phyloP scores from a whole-genome alignment of 768 basidiomycete genomes.

The Lanmaoa rubissima region DNA sequence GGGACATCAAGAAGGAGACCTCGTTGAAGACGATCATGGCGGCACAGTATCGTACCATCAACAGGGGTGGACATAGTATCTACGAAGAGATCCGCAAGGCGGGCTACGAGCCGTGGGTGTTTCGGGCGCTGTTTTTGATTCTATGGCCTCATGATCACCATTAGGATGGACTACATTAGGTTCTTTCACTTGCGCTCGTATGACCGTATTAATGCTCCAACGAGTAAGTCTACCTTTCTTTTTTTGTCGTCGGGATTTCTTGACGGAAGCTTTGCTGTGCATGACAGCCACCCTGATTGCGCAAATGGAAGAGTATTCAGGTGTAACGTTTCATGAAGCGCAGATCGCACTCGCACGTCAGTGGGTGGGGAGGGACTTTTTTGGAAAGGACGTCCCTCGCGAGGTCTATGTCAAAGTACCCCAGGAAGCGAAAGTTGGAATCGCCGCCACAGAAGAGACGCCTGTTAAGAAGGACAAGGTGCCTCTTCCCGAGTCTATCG shows the following conservation, averaged over 20 bases:
- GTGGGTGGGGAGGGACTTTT: constrained; percentile 60
- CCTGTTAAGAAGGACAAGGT: constrained; percentile 58
- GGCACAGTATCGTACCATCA: constrained; percentile 85
- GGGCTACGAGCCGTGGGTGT: constrained; percentile 73
- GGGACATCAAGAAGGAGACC: constrained; percentile 67
- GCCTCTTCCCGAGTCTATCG: constrained; percentile 59
- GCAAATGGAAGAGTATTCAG: constrained; percentile 69
- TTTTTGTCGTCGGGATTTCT: constrained; percentile 22
- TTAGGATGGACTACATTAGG: constrained; percentile 77
- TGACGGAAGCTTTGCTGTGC: background rate
- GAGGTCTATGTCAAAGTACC: constrained; percentile 60
- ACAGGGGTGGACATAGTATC: constrained; percentile 83
- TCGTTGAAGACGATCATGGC: constrained; percentile 83
- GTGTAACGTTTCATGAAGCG: constrained; percentile 80
- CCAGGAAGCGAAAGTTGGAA: constrained; percentile 46
- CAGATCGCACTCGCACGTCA: constrained; percentile 80
- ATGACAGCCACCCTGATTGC: constrained; percentile 49
- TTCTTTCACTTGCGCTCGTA: constrained; percentile 93
- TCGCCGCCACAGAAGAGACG: constrained; percentile 53
- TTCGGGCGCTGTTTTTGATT: background rate
- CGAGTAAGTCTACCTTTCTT: constrained; percentile 38
- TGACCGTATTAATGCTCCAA: constrained; percentile 83
- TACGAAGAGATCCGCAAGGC: constrained; percentile 78
- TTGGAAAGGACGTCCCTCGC: constrained; percentile 35
- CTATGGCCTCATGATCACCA: background rate